Evolutionary conservation across 176 grass and related monocot genomes (phyloP).

Genomic region (Calamus simplicifolius): DNA sequence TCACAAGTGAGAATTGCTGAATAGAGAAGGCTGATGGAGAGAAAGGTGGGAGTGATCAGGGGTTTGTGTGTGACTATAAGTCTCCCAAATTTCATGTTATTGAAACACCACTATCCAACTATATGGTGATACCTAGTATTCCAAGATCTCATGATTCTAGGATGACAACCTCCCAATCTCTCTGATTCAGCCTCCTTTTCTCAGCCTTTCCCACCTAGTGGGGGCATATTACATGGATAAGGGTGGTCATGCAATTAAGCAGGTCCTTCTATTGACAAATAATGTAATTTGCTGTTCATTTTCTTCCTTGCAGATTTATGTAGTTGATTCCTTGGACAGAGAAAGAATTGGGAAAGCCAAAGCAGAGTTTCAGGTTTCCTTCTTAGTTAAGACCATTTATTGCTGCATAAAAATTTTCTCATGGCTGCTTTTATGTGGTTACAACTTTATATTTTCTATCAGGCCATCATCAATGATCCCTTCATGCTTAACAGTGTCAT

Average conservation of each 20-base stretch:
- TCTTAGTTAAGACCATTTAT: neutral
- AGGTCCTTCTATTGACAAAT: neutral
- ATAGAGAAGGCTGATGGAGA: too few relatives aligned
- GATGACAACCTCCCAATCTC: too few relatives aligned
- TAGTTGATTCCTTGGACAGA: conserved; percentile 93
- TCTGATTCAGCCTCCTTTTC: too few relatives aligned
- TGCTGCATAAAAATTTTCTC: neutral
- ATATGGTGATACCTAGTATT: too few relatives aligned
- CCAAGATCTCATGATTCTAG: too few relatives aligned
- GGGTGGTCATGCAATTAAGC: neutral
- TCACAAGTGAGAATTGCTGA: too few relatives aligned
- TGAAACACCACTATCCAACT: too few relatives aligned
- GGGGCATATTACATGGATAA: neutral
- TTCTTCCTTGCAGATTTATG: conserved; percentile 67
- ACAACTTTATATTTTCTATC: conserved; percentile 1
- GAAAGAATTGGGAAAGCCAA: conserved; percentile 73
- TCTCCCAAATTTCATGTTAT: too few relatives aligned
- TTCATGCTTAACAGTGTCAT: conserved; percentile 14
- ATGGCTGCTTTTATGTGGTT: neutral
- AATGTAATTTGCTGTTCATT: neutral
- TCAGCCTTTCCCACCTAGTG: too few relatives aligned
- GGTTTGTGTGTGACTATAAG: too few relatives aligned
- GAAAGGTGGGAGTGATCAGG: too few relatives aligned
- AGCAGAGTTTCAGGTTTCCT: conserved; percentile 75
- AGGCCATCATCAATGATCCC: conserved; percentile 10